phyloP scores from a whole-genome alignment of 108 stramenopile genomes.

The Pinguiococcus pyrenoidosus region DNA sequence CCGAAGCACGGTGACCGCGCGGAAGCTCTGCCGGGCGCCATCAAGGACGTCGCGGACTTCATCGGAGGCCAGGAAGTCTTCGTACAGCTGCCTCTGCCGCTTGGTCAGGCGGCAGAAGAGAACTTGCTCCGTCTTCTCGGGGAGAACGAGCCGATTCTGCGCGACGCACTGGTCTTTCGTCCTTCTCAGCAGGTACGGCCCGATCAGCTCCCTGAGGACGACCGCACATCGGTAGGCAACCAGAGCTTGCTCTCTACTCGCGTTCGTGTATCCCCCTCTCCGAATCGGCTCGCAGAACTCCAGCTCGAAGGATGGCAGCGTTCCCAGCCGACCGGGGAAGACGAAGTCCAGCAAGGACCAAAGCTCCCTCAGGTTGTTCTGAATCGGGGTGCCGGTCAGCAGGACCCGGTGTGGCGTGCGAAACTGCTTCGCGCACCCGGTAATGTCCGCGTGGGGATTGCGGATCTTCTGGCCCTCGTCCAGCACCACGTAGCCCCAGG shows the following conservation, averaged over 20 bases:
- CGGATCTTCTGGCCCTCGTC: slow-evolving; percentile 98
- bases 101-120: slow-evolving; percentile 72
- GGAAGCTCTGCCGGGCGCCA: slow-evolving; percentile 50
- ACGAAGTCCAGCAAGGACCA: slow-evolving; percentile 75
- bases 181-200: slow-evolving; percentile 78
- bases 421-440: slow-evolving; percentile 71
- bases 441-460: slow-evolving; percentile 89
- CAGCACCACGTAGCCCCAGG: slow-evolving; percentile 78
- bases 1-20: slow-evolving; percentile 68
- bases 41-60: slow-evolving; percentile 37
- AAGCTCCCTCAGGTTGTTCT: slow-evolving; percentile 78
- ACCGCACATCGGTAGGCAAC: slow-evolving; percentile 71
- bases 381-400: slow-evolving; percentile 86
- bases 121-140: slow-evolving; percentile 76
- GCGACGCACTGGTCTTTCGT: slow-evolving; percentile 18
- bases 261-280: slow-evolving; percentile 72
- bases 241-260: slow-evolving; percentile 55
- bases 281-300: slow-evolving; percentile 86
- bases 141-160: slow-evolving; percentile 3
- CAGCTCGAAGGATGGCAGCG: slow-evolving; percentile 76
- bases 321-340: slow-evolving; percentile 72
- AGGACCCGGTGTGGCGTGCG: slow-evolving; percentile 39
- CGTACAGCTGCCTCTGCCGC: slow-evolving; percentile 46
- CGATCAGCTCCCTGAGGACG: slow-evolving; percentile 70
- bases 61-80: slow-evolving; percentile 13